Evolutionary conservation across 2,329 filamentous ascomycete species (phyloP).

Genomic region (Colletotrichum cordylinicola): DNA sequence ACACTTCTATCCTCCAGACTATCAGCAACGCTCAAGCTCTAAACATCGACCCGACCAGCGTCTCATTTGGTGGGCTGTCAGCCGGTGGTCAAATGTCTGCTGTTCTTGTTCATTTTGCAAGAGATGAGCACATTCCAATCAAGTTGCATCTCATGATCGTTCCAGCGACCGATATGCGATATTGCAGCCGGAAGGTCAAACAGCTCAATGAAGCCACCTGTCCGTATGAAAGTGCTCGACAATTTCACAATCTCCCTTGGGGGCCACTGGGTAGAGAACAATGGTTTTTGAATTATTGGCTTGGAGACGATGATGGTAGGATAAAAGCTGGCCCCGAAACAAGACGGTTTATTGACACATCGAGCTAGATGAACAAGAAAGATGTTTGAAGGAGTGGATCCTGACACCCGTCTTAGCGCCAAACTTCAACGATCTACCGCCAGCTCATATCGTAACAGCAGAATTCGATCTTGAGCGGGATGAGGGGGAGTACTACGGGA

Average conservation of each 20-base stretch:
- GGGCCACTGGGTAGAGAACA: conserved; percentile 32
- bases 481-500: conserved; percentile 34
- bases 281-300: conserved; percentile 36
- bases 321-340: neutral
- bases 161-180: conserved; percentile 37
- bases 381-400: neutral
- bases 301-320: conserved; percentile 30
- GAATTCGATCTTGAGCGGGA: conserved; percentile 40
- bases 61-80: conserved; percentile 29
- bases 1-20: neutral
- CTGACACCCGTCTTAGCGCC: conserved; percentile 27
- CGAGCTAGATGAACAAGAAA: neutral
- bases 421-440: conserved; percentile 30
- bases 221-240: conserved; percentile 30
- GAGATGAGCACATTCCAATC: conserved; percentile 33
- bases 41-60: conserved; percentile 24
- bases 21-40: conserved; percentile 10
- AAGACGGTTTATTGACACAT: neutral
- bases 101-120: conserved; percentile 37
- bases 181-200: conserved; percentile 26
- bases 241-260: conserved; percentile 30
- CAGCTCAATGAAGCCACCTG: conserved; percentile 24
- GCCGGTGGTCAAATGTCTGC: conserved; percentile 33
- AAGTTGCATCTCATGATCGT: conserved; percentile 36
- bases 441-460: conserved; percentile 37